Conservation (phyloP, 345 rosid species). For the Iberis pinnata region DNA sequence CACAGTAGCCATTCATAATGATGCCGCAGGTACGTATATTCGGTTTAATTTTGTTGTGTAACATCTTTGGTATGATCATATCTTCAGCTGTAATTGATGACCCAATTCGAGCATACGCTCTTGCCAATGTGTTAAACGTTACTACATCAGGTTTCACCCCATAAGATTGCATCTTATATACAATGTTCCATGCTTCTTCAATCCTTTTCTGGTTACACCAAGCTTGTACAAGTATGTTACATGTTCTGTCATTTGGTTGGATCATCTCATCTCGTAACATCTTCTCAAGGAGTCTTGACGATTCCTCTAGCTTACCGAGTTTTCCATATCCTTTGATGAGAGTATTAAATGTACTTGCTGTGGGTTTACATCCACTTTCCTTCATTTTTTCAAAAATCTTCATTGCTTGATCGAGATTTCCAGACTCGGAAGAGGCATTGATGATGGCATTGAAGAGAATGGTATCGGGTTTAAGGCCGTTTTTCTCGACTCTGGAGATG, state of each 20-base stretch:
- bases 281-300: constrained; percentile 49
- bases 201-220: constrained; percentile 70
- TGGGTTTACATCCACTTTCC: constrained; percentile 68
- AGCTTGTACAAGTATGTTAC: constrained; percentile 65
- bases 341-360: constrained; percentile 73
- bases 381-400: constrained; percentile 72
- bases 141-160: constrained; percentile 74
- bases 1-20: constrained; percentile 70
- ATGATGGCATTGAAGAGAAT: constrained; percentile 89
- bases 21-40: constrained; percentile 80
- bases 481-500: constrained; percentile 58
- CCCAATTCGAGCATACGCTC: constrained; percentile 57
- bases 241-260: constrained; percentile 72
- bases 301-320: constrained; percentile 63
- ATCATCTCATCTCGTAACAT: constrained; percentile 50
- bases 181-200: constrained; percentile 69
- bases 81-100: constrained; percentile 64
- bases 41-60: constrained; percentile 49
- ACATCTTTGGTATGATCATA: constrained; percentile 68
- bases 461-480: constrained; percentile 70
- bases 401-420: constrained; percentile 72
- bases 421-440: constrained; percentile 81
- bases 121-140: constrained; percentile 72
- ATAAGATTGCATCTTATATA: constrained; percentile 57
- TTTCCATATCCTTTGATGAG: constrained; percentile 86